These are phyloP conservation scores for Mycena vitilis DNA, from an alignment of 768 basidiomycete species.

Conservation along the genomic window DNA sequence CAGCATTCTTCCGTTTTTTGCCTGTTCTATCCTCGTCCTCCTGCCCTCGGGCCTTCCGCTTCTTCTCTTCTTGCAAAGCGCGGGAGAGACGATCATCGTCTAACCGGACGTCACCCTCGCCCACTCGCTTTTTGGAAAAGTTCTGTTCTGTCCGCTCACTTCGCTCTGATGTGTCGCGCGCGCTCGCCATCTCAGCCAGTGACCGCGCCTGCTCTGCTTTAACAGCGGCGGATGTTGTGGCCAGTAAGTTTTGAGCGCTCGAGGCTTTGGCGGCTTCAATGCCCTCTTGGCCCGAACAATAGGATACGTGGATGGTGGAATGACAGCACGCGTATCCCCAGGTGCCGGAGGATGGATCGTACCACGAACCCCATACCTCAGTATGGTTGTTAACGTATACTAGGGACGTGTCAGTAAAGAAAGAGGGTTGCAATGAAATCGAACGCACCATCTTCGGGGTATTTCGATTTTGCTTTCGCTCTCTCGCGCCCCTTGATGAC, in stretches of 20 bases:
- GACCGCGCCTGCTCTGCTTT: slow-evolving; percentile 37
- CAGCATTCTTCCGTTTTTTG: slow-evolving; percentile 69
- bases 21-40: slow-evolving; percentile 67
- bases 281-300: slow-evolving; percentile 90
- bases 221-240: slow-evolving; percentile 50
- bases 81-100: slow-evolving; percentile 76
- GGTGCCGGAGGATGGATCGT: slow-evolving; percentile 68
- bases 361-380: slow-evolving; percentile 98
- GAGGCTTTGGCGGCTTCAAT: slow-evolving; percentile 85
- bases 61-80: slow-evolving; percentile 84
- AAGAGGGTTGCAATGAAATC: slow-evolving; percentile 8
- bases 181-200: slow-evolving; percentile 24
- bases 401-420: slow-evolving; percentile 45
- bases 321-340: slow-evolving; percentile 99
- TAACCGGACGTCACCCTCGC: slow-evolving; percentile 83
- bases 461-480: slow-evolving; percentile 90
- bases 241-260: slow-evolving; percentile 74
- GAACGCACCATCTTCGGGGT: slow-evolving; percentile 91
- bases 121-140: slow-evolving; percentile 82
- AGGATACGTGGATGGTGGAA: slow-evolving; percentile 85
- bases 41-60: slow-evolving; percentile 73
- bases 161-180: slow-evolving; percentile 41
- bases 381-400: slow-evolving; percentile 95
- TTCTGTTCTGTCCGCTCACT: slow-evolving; percentile 72
- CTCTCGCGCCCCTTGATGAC: slow-evolving; percentile 93